A percentile compares a stretch with the other conserved stretches of the same genome.
Evolutionary conservation across 768 basidiomycete species (phyloP).

Genomic region (Chiua virens): DNA sequence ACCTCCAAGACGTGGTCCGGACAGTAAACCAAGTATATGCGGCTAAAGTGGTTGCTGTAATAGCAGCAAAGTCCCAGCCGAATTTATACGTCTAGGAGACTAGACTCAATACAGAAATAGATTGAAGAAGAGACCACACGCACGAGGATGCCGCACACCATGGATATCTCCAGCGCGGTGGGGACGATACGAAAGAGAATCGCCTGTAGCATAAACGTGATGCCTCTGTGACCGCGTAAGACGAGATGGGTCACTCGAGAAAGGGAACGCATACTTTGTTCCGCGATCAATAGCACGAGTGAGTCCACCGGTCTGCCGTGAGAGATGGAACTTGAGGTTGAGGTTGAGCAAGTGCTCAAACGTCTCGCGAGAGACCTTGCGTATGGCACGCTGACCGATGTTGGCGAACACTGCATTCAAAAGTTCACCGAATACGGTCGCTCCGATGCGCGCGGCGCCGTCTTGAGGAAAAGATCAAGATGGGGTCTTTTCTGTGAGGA

Average conservation of each 20-base stretch:
- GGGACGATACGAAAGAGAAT: conserved; percentile 94
- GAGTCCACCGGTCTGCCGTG: conserved; percentile 92
- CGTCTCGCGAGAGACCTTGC: conserved; percentile 93
- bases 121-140: conserved; percentile 22
- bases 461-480: conserved; percentile 47
- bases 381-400: conserved; percentile 91
- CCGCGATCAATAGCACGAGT: conserved; percentile 97
- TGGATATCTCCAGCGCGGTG: conserved; percentile 91
- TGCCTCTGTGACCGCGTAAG: conserved; percentile 60
- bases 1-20: conserved; percentile 96
- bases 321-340: conserved; percentile 89
- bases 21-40: conserved; percentile 98
- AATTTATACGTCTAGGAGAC: conserved; percentile 85
- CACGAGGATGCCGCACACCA: conserved; percentile 97
- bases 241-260: not conserved
- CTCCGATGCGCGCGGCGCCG: conserved; percentile 85
- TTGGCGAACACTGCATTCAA: conserved; percentile 96
- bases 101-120: not conserved
- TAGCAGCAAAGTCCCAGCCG: conserved; percentile 94
- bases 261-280: conserved; percentile 68
- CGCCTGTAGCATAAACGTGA: conserved; percentile 91
- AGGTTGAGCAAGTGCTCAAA: conserved; percentile 92
- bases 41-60: conserved; percentile 81
- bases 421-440: conserved; percentile 87
- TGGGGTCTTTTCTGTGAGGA: not conserved